These are phyloP conservation scores for Phytophthora podocarpi DNA, from an alignment of 352 stramenopile species.

Conservation along the genomic window DNA sequence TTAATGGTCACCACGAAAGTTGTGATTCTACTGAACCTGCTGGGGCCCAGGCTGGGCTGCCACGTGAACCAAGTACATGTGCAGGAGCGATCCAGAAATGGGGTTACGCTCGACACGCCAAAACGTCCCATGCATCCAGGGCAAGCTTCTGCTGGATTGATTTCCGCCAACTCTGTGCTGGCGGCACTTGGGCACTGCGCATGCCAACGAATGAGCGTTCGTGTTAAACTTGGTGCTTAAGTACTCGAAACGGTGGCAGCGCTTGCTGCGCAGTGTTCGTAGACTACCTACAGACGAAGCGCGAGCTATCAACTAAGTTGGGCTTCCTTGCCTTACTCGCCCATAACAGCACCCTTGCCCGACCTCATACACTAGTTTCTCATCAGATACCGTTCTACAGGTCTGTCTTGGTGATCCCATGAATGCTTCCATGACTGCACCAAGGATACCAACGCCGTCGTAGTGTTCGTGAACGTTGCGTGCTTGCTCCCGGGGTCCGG, in stretches of 20 bases:
- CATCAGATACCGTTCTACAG: conserved; percentile 4
- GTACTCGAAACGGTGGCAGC: conserved; percentile 3
- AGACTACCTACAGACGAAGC: background rate
- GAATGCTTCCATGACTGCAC: conserved; percentile 2
- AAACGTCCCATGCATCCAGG: background rate
- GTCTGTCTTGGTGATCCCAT: conserved; percentile 1
- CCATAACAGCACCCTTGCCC: background rate
- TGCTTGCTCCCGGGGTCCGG: conserved; percentile 14
- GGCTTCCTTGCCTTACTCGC: background rate
- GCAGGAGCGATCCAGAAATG: conserved; percentile 6
- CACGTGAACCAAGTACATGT: background rate
- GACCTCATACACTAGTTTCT: background rate
- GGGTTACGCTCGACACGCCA: conserved; percentile 1
- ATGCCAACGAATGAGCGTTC: too few species aligned
- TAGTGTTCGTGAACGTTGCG: conserved; percentile 21
- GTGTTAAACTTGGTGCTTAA: conserved; percentile 2
- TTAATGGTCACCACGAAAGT: too few species aligned
- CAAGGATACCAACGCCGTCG: conserved; percentile 20
- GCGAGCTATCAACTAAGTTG: background rate
- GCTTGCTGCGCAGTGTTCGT: background rate
- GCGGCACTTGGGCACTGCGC: too few species aligned
- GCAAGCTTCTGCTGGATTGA: conserved; percentile 13
- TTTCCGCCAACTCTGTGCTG: too few species aligned
- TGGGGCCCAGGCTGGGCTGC: too few species aligned
- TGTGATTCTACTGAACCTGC: too few species aligned